phyloP scores from a whole-genome alignment of 2,329 filamentous ascomycete species.

The Seiridium unicorne region DNA sequence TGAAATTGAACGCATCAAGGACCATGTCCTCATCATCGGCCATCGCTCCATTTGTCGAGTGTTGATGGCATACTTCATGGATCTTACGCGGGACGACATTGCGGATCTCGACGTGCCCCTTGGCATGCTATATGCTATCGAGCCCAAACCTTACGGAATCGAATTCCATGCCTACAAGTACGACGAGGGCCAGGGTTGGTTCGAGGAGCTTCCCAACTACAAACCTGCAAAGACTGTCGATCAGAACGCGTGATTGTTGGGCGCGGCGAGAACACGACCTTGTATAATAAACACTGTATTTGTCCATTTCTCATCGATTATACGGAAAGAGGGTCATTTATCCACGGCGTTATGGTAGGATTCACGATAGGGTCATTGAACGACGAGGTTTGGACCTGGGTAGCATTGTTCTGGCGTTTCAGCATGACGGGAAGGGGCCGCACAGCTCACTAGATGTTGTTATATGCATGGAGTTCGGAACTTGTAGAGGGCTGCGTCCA shows the following conservation, averaged over 20 bases:
- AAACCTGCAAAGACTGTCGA: conserved; percentile 46
- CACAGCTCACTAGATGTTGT: too few species aligned
- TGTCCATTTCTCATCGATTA: background rate
- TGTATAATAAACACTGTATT: background rate
- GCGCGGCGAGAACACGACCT: background rate
- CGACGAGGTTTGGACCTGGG: too few species aligned
- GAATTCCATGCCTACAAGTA: conserved; percentile 96
- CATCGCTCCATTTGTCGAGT: conserved; percentile 92
- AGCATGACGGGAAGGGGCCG: too few species aligned
- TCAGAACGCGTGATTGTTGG: background rate
- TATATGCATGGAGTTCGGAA: too few species aligned
- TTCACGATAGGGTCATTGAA: too few species aligned
- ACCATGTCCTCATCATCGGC: conserved; percentile 88
- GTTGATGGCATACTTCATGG: conserved; percentile 94
- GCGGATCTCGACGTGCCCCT: conserved; percentile 92
- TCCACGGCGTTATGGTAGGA: too few species aligned
- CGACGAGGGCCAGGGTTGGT: conserved; percentile 74
- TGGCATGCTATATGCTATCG: conserved; percentile 90
- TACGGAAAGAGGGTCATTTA: too few species aligned
- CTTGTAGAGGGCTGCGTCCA: too few species aligned
- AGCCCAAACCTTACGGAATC: conserved; percentile 96
- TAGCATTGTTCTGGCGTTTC: too few species aligned
- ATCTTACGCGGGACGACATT: conserved; percentile 85
- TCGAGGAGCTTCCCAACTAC: conserved; percentile 84
- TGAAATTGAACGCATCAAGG: conserved; percentile 94